Conservation (phyloP, 1,139 yeast species). For the Eremothecium sinecaudum region DNA sequence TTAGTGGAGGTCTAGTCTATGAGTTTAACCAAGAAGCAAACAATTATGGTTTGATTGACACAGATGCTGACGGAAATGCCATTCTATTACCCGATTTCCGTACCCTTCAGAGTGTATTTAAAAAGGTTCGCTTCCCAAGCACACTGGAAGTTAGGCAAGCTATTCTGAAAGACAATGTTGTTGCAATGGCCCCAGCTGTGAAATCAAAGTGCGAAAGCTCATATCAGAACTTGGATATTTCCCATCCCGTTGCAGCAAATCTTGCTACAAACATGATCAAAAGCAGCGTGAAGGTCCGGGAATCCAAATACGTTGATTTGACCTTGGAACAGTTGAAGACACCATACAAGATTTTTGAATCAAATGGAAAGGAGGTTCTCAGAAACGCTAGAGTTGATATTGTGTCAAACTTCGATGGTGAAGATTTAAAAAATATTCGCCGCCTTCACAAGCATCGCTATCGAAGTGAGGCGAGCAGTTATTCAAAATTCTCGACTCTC, state of each 20-base stretch:
- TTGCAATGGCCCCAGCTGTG: slow-evolving; percentile 7
- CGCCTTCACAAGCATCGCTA: neutral
- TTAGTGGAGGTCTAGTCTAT: slow-evolving; percentile 88
- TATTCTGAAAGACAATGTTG: slow-evolving; percentile 5
- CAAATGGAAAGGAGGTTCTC: slow-evolving; percentile 11
- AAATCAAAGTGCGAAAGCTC: slow-evolving; percentile 33
- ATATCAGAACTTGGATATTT: slow-evolving; percentile 46
- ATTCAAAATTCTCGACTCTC: neutral
- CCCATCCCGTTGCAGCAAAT: slow-evolving; percentile 40
- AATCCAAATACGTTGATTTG: slow-evolving; percentile 43
- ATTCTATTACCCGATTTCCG: slow-evolving; percentile 46
- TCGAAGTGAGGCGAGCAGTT: neutral
- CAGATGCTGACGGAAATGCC: slow-evolving; percentile 48
- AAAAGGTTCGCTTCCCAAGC: slow-evolving; percentile 30
- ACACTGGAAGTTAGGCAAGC: slow-evolving; percentile 11
- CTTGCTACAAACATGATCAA: slow-evolving; percentile 40
- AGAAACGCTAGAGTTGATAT: slow-evolving; percentile 5
- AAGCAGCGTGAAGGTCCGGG: slow-evolving; percentile 38
- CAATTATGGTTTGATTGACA: slow-evolving; percentile 75
- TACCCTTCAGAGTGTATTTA: slow-evolving; percentile 41
- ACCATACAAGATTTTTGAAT: slow-evolving; percentile 15
- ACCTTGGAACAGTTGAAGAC: slow-evolving; percentile 24
- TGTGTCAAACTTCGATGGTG: slow-evolving; percentile 3
- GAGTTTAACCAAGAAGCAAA: slow-evolving; percentile 86
- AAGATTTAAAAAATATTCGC: neutral